Evolutionary conservation across 495 filamentous ascomycete species (phyloP), one percentile per base, ranked within the genome.

Genomic region (Evernia prunastri): DNA sequence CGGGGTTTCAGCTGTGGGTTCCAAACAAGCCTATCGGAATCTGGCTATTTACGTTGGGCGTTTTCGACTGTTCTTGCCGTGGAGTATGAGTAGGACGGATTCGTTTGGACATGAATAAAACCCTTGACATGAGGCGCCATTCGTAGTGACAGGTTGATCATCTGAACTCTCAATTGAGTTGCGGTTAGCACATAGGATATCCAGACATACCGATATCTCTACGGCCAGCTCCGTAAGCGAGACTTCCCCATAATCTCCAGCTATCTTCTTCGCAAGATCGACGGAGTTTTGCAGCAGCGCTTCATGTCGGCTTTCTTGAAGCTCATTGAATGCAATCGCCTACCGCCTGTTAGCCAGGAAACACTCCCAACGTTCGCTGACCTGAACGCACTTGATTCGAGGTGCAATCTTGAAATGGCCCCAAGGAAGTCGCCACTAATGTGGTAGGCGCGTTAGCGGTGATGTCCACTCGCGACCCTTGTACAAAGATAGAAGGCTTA

Each of bases 41-140:
- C 8, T 13, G 7, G 36, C 20, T 36, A 5, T 20, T 23, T 58
- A 58, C 56, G 56, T 23, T n/a, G 15, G 10, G 33, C 56, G 23
- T 58, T 58, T 5, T 58, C 56, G 20, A 58, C 12, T 13, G 36
- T 58, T 9, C 23, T 58, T 2, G 31, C 13, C 0, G 56, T 37
- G 18, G 56, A 58, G 56, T 58, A 58, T 23, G 56, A 58, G 17
- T 58, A 58, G 39, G 27, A 29, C 3, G 56, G 56, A 58, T 58
- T 58, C 20, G 33, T 40, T 33, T 36, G 31, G 5, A 58, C 56
- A 39, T 36, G 56, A 13, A 58, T 23, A 5, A 40, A 36, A n/a
- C 56, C 56, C 23, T 36, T 58, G 18, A 58, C 23, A 58, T 37
- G 33, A 36, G 33, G 20, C 20, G 15, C 56, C 36, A 58, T 58